A percentile compares a stretch with the other conserved stretches of the same genome.
phyloP scores from a whole-genome alignment of 768 basidiomycete genomes.

The Megacollybia marginata region DNA sequence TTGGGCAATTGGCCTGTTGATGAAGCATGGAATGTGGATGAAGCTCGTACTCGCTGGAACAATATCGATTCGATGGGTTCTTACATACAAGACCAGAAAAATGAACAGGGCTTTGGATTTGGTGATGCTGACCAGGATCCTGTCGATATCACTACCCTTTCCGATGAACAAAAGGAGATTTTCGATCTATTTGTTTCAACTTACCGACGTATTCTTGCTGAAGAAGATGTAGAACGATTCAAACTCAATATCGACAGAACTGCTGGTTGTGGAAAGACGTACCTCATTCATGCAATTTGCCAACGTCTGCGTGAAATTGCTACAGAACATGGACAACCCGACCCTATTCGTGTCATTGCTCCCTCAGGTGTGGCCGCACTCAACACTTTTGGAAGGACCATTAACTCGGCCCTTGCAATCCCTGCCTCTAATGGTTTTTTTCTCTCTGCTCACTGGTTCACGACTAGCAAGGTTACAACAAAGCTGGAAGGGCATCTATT shows the following conservation, averaged over 20 bases:
- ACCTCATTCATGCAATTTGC: slow-evolving; percentile 4
- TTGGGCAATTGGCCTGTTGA: slow-evolving; percentile 7
- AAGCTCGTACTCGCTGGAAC: slow-evolving; percentile 1
- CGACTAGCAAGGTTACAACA: slow-evolving; percentile 2
- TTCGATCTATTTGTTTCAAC: neutral
- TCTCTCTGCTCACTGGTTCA: slow-evolving; percentile 1
- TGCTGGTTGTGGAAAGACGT: slow-evolving; percentile 7
- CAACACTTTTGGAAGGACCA: slow-evolving; percentile 2
- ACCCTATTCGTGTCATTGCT: slow-evolving; percentile 3
- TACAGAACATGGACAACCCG: neutral
- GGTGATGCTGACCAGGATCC: neutral
- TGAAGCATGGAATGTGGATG: slow-evolving; percentile 1
- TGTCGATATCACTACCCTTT: neutral
- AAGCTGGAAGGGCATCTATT: slow-evolving; percentile 1
- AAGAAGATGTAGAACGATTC: neutral
- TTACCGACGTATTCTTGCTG: neutral
- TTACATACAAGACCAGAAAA: neutral
- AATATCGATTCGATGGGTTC: neutral
- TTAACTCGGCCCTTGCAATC: slow-evolving; percentile 4
- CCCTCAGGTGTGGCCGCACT: slow-evolving; percentile 5
- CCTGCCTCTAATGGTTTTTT: slow-evolving; percentile 1
- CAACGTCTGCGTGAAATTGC: slow-evolving; percentile 4
- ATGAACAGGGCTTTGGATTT: neutral
- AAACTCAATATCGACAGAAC: slow-evolving; percentile 4
- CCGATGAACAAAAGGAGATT: slow-evolving; percentile 1